These are phyloP conservation scores for Rhizophlyctis rosea DNA, from an alignment of 192 early-diverging fungal genomes.

Conservation along the genomic window DNA sequence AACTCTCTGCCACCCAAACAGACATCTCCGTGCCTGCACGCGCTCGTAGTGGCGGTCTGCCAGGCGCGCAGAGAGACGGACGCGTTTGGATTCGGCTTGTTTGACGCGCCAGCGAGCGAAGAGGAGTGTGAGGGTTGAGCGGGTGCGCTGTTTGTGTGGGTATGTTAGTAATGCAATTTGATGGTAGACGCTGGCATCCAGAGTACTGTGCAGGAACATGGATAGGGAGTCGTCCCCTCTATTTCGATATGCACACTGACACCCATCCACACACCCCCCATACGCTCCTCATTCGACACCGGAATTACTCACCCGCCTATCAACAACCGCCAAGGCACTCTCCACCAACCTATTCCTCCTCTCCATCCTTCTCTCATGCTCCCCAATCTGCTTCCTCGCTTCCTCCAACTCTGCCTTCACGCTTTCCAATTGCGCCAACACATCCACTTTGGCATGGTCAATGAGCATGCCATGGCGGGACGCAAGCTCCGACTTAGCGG, in stretches of 20 bases:
- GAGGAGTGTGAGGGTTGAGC: slow-evolving; percentile 3
- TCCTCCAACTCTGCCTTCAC: slow-evolving; percentile 12
- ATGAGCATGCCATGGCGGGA: slow-evolving; percentile 10
- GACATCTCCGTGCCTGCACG: slow-evolving; percentile 8
- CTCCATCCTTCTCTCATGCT: not conserved
- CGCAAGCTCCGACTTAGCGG: slow-evolving; percentile 7
- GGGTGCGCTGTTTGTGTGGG: not conserved
- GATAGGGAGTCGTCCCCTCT: no score
- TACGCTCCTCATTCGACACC: not conserved
- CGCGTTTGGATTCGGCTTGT: slow-evolving; percentile 15
- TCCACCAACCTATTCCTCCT: slow-evolving; percentile 15
- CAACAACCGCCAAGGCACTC: slow-evolving; percentile 15
- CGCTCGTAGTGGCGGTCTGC: slow-evolving; percentile 9
- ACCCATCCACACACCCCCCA: no score
- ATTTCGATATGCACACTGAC: no score
- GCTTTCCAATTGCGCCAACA: slow-evolving; percentile 6
- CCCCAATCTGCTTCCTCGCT: slow-evolving; percentile 1
- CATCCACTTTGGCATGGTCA: not conserved
- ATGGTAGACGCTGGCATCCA: not conserved
- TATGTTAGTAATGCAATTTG: not conserved
- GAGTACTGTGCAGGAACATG: no score
- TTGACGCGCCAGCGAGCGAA: slow-evolving; percentile 35
- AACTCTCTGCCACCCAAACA: slow-evolving; percentile 40
- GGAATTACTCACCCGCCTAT: slow-evolving; percentile 9
- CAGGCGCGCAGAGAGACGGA: slow-evolving; percentile 23